Conservation (phyloP, 148 eudicot species). For the Limonium bicolor region DNA sequence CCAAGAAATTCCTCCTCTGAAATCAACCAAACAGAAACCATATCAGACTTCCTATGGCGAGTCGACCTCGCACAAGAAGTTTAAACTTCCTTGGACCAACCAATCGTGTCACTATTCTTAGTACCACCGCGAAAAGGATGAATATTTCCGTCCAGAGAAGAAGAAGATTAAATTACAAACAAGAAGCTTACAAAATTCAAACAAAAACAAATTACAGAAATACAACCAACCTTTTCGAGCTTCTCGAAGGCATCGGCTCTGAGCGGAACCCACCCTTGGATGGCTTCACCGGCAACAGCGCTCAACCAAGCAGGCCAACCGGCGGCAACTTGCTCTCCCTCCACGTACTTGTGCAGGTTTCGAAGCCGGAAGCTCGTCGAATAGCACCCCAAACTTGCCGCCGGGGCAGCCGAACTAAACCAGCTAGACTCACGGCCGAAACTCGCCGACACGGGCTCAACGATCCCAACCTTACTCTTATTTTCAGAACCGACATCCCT, state of each 20-base stretch:
- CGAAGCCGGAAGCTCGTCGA: slow-evolving; percentile 82
- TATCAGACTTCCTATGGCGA: too few relatives aligned
- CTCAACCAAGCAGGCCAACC: slow-evolving; percentile 99
- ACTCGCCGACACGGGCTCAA: slow-evolving; percentile 31
- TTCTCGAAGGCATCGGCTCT: slow-evolving; percentile 71
- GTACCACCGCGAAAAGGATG: too few relatives aligned
- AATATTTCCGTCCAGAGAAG: too few relatives aligned
- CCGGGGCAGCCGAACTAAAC: slow-evolving; percentile 25
- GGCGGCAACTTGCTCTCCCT: slow-evolving; percentile 83
- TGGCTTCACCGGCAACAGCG: slow-evolving; percentile 93
- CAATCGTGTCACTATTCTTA: too few relatives aligned
- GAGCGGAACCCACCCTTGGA: slow-evolving; percentile 88
- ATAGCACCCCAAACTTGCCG: slow-evolving; percentile 19
- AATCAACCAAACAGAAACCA: too few relatives aligned
- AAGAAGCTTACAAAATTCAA: too few relatives aligned
- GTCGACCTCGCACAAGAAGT: too few relatives aligned
- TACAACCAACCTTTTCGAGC: slow-evolving; percentile 55
- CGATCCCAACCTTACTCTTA: slow-evolving; percentile 5
- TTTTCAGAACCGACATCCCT: slow-evolving; percentile 1
- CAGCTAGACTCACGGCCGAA: slow-evolving; percentile 46
- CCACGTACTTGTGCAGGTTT: slow-evolving; percentile 65
- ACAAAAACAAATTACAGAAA: too few relatives aligned
- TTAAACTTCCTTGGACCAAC: too few relatives aligned
- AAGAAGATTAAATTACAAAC: too few relatives aligned
- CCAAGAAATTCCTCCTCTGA: too few relatives aligned